Evolutionary conservation across 2,329 filamentous ascomycete genomes (phyloP).

Genomic region (Sphaceloma murrayae): DNA sequence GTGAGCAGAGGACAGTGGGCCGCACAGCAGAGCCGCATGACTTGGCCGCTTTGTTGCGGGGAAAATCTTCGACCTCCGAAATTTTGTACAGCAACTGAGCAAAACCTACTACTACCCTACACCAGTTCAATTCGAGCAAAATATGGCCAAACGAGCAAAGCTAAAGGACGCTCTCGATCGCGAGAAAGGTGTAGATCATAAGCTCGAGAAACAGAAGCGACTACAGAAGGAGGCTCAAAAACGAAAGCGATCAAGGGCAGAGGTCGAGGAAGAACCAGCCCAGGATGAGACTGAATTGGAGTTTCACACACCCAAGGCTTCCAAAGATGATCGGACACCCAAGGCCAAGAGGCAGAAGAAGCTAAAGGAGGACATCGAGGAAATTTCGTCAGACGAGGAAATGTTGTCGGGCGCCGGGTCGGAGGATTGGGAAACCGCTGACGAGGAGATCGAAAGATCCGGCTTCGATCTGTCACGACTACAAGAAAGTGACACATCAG

Average conservation of each 20-base stretch:
- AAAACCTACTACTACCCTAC: too few species aligned
- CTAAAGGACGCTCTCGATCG: conserved; percentile 50
- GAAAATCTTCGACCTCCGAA: conserved; percentile 9
- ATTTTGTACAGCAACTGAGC: too few species aligned
- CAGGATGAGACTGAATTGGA: conserved; percentile 17
- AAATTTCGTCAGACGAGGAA: conserved; percentile 21
- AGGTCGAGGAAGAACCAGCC: conserved; percentile 24
- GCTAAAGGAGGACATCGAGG: conserved; percentile 21
- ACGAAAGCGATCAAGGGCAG: conserved; percentile 32
- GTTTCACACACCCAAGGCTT: conserved; percentile 22
- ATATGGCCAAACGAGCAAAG: conserved; percentile 45
- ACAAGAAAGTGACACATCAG: conserved; percentile 29
- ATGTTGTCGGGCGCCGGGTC: conserved; percentile 6
- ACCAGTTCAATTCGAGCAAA: background rate
- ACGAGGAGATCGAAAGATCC: conserved; percentile 34
- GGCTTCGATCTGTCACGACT: conserved; percentile 28
- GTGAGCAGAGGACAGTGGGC: too few species aligned
- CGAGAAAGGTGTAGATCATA: conserved; percentile 56
- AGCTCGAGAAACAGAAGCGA: conserved; percentile 59
- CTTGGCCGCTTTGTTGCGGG: background rate
- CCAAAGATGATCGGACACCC: conserved; percentile 19
- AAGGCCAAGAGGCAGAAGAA: conserved; percentile 21
- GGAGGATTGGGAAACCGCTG: conserved; percentile 25
- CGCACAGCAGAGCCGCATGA: too few species aligned
- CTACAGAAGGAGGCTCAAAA: conserved; percentile 42